phyloP scores from a whole-genome alignment of 179 eudicot species.

The Pouteria campechiana region DNA sequence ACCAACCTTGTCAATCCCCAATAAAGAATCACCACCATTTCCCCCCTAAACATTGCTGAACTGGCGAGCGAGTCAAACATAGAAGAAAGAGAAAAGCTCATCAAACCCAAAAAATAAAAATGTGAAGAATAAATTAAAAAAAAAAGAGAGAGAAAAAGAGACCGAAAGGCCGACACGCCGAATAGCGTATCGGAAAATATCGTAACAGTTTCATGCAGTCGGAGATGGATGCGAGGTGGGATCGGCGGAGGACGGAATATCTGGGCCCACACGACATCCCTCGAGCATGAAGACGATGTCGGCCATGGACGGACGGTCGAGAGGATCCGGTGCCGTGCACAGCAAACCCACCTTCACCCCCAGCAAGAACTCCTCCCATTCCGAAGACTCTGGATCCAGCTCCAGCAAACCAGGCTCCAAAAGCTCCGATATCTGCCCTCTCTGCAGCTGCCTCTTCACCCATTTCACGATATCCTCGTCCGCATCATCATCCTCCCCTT shows the following conservation, averaged over 20 bases:
- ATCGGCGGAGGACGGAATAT: constrained; percentile 37
- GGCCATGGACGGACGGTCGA: constrained; percentile 32
- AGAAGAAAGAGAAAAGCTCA: too few species aligned
- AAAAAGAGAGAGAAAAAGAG: too few species aligned
- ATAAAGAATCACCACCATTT: too few species aligned
- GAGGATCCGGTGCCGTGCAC: constrained; percentile 35
- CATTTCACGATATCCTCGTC: constrained; percentile 54
- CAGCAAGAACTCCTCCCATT: constrained; percentile 45
- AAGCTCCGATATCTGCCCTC: constrained; percentile 35
- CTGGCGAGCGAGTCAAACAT: too few species aligned
- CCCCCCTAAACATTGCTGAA: too few species aligned
- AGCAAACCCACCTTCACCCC: constrained; percentile 41
- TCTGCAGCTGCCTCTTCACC: constrained; percentile 42
- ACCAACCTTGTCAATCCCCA: too few species aligned
- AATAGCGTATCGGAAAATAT: too few species aligned
- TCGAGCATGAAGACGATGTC: constrained; percentile 50
- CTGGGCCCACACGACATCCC: constrained; percentile 43
- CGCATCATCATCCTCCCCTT: too few species aligned
- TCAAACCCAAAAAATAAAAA: too few species aligned
- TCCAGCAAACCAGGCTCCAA: constrained; percentile 68
- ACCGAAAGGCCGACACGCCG: too few species aligned
- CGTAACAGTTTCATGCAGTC: too few species aligned
- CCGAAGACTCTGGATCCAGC: constrained; percentile 43
- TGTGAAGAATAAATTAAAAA: too few species aligned
- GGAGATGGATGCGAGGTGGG: constrained; percentile 38